Base-by-base conservation (phyloP, 2,329 filamentous ascomycete genomes). In the Penicillium thymicola region DNA sequence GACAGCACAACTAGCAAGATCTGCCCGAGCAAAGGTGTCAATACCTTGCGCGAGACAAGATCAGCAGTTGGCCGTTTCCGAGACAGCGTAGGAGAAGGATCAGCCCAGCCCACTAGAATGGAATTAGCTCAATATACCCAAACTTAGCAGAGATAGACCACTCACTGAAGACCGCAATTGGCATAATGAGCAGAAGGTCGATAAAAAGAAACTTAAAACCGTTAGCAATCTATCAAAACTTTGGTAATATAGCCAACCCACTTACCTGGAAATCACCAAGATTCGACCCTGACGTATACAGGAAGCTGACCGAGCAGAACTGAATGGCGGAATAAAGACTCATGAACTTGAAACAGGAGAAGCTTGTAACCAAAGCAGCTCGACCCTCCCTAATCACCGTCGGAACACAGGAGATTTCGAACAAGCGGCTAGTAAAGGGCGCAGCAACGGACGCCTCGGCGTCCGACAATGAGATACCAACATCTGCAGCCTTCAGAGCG, bases 321-420 rank as follows among this genome's bases (percentile, higher is more conserved):
- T 99, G 94, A 63, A 99, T 99, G n/a, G 94, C 93, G 2, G 92
- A 97, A 79, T 99, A 99, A 63, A 99, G 77, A 67, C 90, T 95
- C 95, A 99, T 99, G 76, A 96, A 99, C 79, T 97, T 99, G 83
- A 99, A 99, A 78, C 94, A 99, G 78, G 90, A 95, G 78, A 99
- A 99, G 75, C 92, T 96, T 13, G 94, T 99, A n/a, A 97, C 92
- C 34, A 99, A 82, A 34, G 95, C 90, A 21, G 93, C 93, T 60
- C 95, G 87, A 21, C 94, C 94, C 79, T 99, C 94, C 85, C 86
- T 83, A 60, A 99, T 97, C 61, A 99, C 88, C 68, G 93, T 88
- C 8, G 93, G 89, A 5, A 99, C 93, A 72, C 94, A 99, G 13
- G 89, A 89, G 67, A 99, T 97, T 72, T 99, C 94, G 71, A 99